Evolutionary conservation across 768 basidiomycete species (phyloP), one percentile per base, ranked within the genome.

Genomic region (Omphalotus guepiniiformis): DNA sequence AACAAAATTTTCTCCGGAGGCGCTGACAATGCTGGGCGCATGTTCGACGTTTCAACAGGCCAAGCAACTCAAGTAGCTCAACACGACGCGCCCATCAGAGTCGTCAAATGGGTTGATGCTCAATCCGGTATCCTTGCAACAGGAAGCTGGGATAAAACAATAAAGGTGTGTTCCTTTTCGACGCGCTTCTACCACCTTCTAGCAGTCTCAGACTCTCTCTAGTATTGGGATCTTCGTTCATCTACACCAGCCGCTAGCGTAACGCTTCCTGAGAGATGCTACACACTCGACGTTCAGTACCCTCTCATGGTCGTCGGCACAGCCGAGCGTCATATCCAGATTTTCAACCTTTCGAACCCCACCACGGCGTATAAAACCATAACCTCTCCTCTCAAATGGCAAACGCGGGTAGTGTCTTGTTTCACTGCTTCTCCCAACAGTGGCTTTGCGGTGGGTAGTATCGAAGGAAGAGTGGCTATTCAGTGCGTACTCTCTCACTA

Each of bases 61-160:
- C 85, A 86, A 61, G 61, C 83, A 1, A 74, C 76, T 3, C 92
- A 94, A 61, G 85, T 96, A 39, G 93, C 90, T 16, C 87, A 86
- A 51, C 93, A 97, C 53, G 93, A 96, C 62, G 89, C 84, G 38
- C 89, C 89, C 9, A 82, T 95, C 58, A 89, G 84, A 63, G 82
- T 79, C 49, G 83, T 92, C 30, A 76, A 81, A 45, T 93, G 86
- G 82, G 73, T 92, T 43, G 87, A 93, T 52, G 78, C 84, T 18
- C 79, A 78, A 52, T 78, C 78, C 28, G 80, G 88, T 12, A 82
- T 94, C 52, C 72, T 94, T 16, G 90, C 85, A 11, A 97, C 95
- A 1, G 96, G 93, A 8, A 93, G 92, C 44, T 99, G 96, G 96
- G 95, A 99, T 65, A 95, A 95, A 69, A 95, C 91, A 1, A 67